A percentile compares a stretch with the other conserved stretches of the same genome.
Conservation (phyloP, 2,329 filamentous ascomycete species). For the Penicillium sp. region DNA sequence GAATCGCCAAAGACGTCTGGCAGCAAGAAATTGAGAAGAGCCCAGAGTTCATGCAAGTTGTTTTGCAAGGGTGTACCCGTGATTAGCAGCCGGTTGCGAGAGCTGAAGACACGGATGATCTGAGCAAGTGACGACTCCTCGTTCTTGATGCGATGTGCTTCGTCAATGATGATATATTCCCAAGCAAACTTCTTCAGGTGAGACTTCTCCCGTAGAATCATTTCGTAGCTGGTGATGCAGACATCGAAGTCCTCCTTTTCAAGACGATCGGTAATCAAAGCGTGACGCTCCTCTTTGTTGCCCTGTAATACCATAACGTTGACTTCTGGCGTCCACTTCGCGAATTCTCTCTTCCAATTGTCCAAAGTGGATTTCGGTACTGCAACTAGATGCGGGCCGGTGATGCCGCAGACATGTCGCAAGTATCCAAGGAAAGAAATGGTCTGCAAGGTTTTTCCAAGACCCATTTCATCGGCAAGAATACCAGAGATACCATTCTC, state of each 20-base stretch:
- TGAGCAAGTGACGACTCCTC: conserved; percentile 96
- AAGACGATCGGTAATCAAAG: conserved; percentile 85
- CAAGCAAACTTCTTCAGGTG: conserved; percentile 97
- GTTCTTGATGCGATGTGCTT: conserved; percentile 98
- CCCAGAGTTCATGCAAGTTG: conserved; percentile 97
- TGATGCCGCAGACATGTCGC: conserved; percentile 83
- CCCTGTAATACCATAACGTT: conserved; percentile 92
- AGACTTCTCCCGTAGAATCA: conserved; percentile 92
- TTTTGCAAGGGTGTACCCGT: conserved; percentile 97
- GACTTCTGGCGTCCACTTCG: conserved; percentile 90
- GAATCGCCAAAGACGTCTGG: conserved; percentile 97
- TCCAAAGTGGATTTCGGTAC: conserved; percentile 97
- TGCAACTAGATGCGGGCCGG: conserved; percentile 82
- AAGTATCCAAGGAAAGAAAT: conserved; percentile 96
- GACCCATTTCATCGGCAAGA: conserved; percentile 95
- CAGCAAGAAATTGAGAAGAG: conserved; percentile 92
- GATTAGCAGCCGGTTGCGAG: conserved; percentile 88
- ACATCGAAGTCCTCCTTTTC: conserved; percentile 95
- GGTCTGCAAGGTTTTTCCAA: conserved; percentile 95
- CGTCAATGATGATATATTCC: conserved; percentile 99
- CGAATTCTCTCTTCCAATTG: conserved; percentile 97
- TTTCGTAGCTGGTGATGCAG: conserved; percentile 97
- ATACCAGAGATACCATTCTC: conserved; percentile 99
- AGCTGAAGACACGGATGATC: conserved; percentile 94
- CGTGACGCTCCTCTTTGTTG: conserved; percentile 85